Conservation (phyloP, 1,139 yeast species). For the Eremothecium cymbalariae region DNA sequence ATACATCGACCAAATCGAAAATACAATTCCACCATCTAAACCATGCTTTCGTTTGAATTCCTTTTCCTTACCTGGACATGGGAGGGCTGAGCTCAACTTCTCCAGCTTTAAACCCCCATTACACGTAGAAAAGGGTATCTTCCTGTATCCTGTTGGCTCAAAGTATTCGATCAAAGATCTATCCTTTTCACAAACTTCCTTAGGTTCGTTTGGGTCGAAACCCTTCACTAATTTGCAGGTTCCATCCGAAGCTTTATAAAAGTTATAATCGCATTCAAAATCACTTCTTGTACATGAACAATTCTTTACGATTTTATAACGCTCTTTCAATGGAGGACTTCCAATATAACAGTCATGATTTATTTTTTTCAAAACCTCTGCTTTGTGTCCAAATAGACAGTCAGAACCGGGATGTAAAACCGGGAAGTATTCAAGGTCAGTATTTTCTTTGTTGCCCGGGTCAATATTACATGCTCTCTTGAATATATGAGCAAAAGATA, state of each 20-base stretch:
- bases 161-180: conserved; percentile 56
- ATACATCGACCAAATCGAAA: conserved; percentile 38
- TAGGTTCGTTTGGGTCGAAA: conserved; percentile 54
- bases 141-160: conserved; percentile 75
- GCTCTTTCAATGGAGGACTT: conserved; percentile 53
- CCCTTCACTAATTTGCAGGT: conserved; percentile 81
- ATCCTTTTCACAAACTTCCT: conserved; percentile 51
- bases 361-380: conserved; percentile 66
- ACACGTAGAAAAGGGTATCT: conserved; percentile 67
- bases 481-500: conserved; percentile 67
- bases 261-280: conserved; percentile 91
- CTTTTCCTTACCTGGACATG: conserved; percentile 78
- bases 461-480: conserved; percentile 64
- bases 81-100: conserved; percentile 46
- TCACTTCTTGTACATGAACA: conserved; percentile 85
- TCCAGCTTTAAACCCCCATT: conserved; percentile 65
- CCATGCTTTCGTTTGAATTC: conserved; percentile 56
- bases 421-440: conserved; percentile 79
- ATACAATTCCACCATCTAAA: conserved; percentile 31
- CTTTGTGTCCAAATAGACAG: conserved; percentile 87
- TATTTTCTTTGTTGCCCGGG: conserved; percentile 46
- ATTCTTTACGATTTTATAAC: conserved; percentile 50
- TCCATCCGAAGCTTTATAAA: conserved; percentile 60
- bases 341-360: conserved; percentile 77
- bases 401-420: conserved; percentile 58